Evolutionary conservation across 1,284 basidiomycete species (phyloP), one percentile per base, ranked within the genome.

Genomic region (Ceratobasidium sp.): DNA sequence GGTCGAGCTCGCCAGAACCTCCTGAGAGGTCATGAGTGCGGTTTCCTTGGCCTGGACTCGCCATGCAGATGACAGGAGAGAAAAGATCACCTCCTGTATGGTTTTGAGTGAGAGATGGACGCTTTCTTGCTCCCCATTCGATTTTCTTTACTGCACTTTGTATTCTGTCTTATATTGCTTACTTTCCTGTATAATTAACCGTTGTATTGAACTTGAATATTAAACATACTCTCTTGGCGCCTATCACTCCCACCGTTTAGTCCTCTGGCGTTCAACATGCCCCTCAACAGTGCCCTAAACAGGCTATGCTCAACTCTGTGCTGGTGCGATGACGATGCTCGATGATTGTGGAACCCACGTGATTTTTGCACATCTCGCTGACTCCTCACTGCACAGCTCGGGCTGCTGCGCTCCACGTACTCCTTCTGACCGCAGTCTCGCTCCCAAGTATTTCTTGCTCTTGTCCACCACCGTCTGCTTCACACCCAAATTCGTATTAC

Each of bases 1-100:
- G n/a, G 11, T 67, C 64, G 18, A 67, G 50, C 21, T 67, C 64
- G 6, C 64, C 64, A 23, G 64, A 67, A 21, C 64, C 64, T 35
- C 46, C 46, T 5, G 64, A 67, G 35, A 28, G 64, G n/a, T 16
- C 28, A 35, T 58, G 35, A 32, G 11, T 38, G 35, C 35, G 35
- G 35, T 38, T 11, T 5, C 35, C 4, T 38, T 38, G 35, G 11
- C 35, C 35, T 38, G 11, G 35, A 38, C 35, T 11, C 35, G 35
- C 11, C 35, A 11, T 11, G 11, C 35, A 4, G 11, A 38, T 11
- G 35, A 38, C 11, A 38, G 35, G 35, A 4, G 35, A 4, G 35
- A 11, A 38, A 38, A 38, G 11, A 11, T 11, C 11, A 38, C 11
- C 35, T 38, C 11, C 35, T 38, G 35, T 4, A 38, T 49, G 4